Conservation (phyloP, 495 filamentous ascomycete genomes). For the Sabuloglossum arenarium region DNA sequence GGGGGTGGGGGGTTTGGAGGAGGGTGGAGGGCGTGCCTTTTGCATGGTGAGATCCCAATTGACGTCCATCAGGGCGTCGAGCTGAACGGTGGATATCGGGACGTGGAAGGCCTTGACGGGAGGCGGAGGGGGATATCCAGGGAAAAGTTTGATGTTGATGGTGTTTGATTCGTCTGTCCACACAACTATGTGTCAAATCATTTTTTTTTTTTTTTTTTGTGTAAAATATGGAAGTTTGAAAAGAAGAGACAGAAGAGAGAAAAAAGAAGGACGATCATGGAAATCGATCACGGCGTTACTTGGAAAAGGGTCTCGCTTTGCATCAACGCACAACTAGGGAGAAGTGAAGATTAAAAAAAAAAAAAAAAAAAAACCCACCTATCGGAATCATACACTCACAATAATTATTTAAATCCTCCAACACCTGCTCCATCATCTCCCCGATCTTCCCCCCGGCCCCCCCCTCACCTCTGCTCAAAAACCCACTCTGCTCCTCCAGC, state of each 20-base stretch:
- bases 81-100: conserved; percentile 68
- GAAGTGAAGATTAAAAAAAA: no score
- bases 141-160: conserved; percentile 90
- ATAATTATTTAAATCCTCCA: conserved; percentile 93
- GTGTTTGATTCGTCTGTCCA: conserved; percentile 73
- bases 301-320: no score
- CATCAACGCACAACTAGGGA: no score
- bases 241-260: no score
- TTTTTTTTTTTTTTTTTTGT: background rate
- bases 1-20: no score
- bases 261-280: no score
- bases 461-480: conserved; percentile 24
- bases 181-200: background rate
- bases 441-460: conserved; percentile 42
- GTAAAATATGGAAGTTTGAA: conserved; percentile 7
- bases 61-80: conserved; percentile 51
- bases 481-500: conserved; percentile 70
- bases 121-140: conserved; percentile 55
- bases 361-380: conserved; percentile 31
- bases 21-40: conserved; percentile 23
- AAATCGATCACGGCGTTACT: no score
- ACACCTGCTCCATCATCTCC: conserved; percentile 69
- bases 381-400: conserved; percentile 96
- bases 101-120: conserved; percentile 72
- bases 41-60: conserved; percentile 87